These are phyloP conservation scores for Aspergillus taichungensis DNA, from an alignment of 495 filamentous ascomycete genomes.

Conservation along the genomic window DNA sequence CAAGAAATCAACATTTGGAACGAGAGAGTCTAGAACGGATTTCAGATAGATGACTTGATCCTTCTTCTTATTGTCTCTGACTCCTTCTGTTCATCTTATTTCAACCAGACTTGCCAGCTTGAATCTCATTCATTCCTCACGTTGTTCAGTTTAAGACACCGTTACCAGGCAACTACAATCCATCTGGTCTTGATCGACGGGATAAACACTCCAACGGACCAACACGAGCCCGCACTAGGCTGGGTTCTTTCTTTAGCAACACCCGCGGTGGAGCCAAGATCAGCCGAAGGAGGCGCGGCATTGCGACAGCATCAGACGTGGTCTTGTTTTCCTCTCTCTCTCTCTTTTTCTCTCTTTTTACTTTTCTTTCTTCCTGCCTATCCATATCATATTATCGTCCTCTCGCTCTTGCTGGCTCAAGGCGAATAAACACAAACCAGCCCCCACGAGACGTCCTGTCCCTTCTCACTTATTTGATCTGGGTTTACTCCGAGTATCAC, in stretches of 20 bases:
- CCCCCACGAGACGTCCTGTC: neutral
- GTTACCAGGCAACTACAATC: neutral
- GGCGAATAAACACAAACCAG: neutral
- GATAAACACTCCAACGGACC: too few species aligned
- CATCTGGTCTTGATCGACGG: too few species aligned
- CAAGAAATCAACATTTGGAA: too few species aligned
- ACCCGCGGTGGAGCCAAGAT: slow-evolving; percentile 10
- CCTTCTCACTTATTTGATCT: neutral
- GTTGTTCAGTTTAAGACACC: too few species aligned
- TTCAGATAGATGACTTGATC: too few species aligned
- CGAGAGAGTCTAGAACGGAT: too few species aligned
- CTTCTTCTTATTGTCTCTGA: too few species aligned
- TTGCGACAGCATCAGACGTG: neutral
- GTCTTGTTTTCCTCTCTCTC: neutral
- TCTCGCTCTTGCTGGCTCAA: neutral
- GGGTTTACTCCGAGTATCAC: neutral
- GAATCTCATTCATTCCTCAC: neutral
- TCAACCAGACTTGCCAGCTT: neutral
- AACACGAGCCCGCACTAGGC: neutral
- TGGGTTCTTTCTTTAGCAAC: slow-evolving; percentile 16
- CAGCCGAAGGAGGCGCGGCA: slow-evolving; percentile 8
- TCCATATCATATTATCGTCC: neutral
- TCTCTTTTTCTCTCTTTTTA: neutral
- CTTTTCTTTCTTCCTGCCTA: neutral
- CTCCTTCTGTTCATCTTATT: too few species aligned